Base-by-base conservation (phyloP, 306 rosid species). In the Psophocarpus tetragonolobus region DNA sequence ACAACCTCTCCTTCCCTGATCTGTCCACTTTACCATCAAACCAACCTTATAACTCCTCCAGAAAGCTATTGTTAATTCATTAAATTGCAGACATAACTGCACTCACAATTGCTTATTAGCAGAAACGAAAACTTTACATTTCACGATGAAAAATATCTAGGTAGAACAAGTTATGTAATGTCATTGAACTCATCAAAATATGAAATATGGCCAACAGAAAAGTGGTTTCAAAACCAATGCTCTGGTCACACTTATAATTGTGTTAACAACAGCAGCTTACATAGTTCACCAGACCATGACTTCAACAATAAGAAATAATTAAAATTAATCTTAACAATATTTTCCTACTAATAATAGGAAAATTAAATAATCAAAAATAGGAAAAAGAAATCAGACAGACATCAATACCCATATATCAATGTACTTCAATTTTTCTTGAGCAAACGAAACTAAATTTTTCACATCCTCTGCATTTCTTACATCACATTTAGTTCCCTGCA, bases 371-470 rank as follows among this genome's bases (percentile, higher is more conserved):
- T 57, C 29, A 27, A 35, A 66, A 62, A 32, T n/a, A n/a, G 21
- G 75, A 20, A 23, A 66, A 45, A 69, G 32, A 65, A 65, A 53
- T 73, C 70, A 47, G 67, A 73, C 70, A 47, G 67, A 73, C 33
- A 74, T 18, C 65, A 68, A 63, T 90, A 94, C 98, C 98, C 98
- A 94, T 78, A 92, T 88, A 77, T 94, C 98, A 80, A 94, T 83
- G 84, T 89, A 83, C 77, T 84, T 88, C 68, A 92, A 86, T 30
- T 87, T 91, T 77, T 79, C 92, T 84, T 91, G 90, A 8, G 90
- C 91, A 87, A 88, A 94, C 38, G 87, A 79, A 75, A 94, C 98
- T 84, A 94, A 85, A 76, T 85, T 84, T 81, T 85, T 94, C 83
- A 94, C 95, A 82, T 92, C 95, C 56, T 88, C 89, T 79, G 87